Evolutionary conservation across 208 protist genomes (phyloP).

Genomic region (Leishmania arabica): DNA sequence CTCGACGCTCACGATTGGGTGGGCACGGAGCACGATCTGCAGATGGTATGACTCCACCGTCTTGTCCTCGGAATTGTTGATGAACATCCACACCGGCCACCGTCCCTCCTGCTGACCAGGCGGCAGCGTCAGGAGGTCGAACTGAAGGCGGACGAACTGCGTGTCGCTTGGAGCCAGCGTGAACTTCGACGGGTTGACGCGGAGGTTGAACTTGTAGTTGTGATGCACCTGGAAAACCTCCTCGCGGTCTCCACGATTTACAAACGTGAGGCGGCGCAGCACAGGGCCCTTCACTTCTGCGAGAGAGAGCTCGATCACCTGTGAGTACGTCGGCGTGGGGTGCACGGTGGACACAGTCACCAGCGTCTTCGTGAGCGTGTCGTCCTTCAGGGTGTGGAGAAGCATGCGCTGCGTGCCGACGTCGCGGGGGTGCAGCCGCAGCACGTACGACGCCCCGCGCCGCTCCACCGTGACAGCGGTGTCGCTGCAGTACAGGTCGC

Average conservation of each 20-base stretch:
- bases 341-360: slow-evolving; percentile 75
- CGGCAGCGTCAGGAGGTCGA: slow-evolving; percentile 75
- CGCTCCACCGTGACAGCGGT: slow-evolving; percentile 43
- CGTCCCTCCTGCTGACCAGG: slow-evolving; percentile 79
- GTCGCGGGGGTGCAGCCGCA: slow-evolving; percentile 76
- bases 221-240: slow-evolving; percentile 81
- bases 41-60: slow-evolving; percentile 88
- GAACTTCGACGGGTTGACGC: slow-evolving; percentile 66
- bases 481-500: slow-evolving; percentile 82
- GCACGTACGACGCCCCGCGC: slow-evolving; percentile 54
- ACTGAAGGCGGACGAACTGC: slow-evolving; percentile 74
- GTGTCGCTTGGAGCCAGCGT: slow-evolving; percentile 74
- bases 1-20: slow-evolving; percentile 45
- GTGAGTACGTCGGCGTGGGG: slow-evolving; percentile 79
- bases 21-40: slow-evolving; percentile 77
- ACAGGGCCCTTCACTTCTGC: slow-evolving; percentile 66
- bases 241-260: slow-evolving; percentile 56
- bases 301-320: slow-evolving; percentile 79
- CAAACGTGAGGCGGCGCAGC: slow-evolving; percentile 84
- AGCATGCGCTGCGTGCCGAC: slow-evolving; percentile 65
- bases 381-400: slow-evolving; percentile 65
- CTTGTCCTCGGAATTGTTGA: slow-evolving; percentile 85
- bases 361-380: slow-evolving; percentile 68
- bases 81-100: slow-evolving; percentile 92
- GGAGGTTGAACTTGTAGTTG: slow-evolving; percentile 89